Percentiles rank a stretch among this genome's conserved stretches.
phyloP scores from a whole-genome alignment of 2,329 filamentous ascomycete genomes.

The Pyricularia sp. region DNA sequence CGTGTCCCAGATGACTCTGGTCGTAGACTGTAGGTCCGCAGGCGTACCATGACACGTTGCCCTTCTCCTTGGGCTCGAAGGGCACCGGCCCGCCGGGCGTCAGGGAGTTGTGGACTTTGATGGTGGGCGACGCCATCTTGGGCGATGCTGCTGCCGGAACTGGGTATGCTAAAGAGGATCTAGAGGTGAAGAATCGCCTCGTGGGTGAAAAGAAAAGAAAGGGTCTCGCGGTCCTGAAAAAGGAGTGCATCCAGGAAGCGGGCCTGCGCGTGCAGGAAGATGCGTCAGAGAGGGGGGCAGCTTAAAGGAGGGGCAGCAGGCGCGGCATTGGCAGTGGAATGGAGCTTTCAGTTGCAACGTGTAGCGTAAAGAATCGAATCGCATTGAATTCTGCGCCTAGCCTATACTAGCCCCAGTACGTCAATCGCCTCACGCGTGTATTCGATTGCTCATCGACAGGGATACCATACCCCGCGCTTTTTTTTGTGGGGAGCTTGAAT shows the following conservation, averaged over 20 bases:
- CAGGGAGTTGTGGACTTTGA: slow-evolving; percentile 75
- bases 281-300: neutral
- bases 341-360: neutral
- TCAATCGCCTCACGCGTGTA: neutral
- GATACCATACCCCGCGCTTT: neutral
- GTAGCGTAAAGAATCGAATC: neutral
- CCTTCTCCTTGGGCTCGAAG: slow-evolving; percentile 63
- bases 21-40: slow-evolving; percentile 85
- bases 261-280: neutral
- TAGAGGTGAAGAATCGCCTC: neutral
- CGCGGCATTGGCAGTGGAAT: neutral
- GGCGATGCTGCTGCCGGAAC: neutral
- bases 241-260: slow-evolving; percentile 6
- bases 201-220: neutral
- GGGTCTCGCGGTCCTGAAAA: slow-evolving; percentile 4
- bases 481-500: neutral
- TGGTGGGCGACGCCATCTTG: slow-evolving; percentile 6
- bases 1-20: slow-evolving; percentile 73
- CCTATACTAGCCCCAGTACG: too few relatives aligned
- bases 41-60: slow-evolving; percentile 75
- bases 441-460: neutral
- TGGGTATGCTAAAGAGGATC: neutral
- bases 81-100: slow-evolving; percentile 61
- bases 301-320: neutral
- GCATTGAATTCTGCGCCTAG: neutral